Evolutionary conservation across 768 basidiomycete genomes (phyloP).

Genomic region (Phlebiopsis flavidoalba): DNA sequence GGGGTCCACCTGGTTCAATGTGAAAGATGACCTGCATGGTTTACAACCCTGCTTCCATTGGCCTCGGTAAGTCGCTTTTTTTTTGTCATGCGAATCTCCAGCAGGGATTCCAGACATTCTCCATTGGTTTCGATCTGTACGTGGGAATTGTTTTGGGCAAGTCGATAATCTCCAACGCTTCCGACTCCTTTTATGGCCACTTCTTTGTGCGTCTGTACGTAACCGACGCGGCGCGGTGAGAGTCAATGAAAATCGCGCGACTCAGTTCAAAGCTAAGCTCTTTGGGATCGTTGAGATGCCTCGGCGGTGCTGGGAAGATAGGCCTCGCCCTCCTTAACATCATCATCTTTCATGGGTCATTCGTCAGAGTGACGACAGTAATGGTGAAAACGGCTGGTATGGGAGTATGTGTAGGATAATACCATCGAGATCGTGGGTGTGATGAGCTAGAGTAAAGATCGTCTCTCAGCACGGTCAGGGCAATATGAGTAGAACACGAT

Average conservation of each 20-base stretch:
- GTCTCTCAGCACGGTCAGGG: not conserved
- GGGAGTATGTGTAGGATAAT: constrained; percentile 17
- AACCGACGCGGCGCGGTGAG: constrained; percentile 1
- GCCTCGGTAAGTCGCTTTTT: not conserved
- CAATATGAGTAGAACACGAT: not conserved
- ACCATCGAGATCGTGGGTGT: constrained; percentile 11
- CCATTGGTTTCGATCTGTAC: constrained; percentile 14
- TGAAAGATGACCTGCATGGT: not conserved
- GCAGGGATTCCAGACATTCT: constrained; percentile 15
- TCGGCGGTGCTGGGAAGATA: constrained; percentile 15
- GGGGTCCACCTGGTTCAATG: not conserved
- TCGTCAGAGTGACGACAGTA: constrained; percentile 13
- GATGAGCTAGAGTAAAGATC: constrained; percentile 6
- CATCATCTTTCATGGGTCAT: constrained; percentile 15
- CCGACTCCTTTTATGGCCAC: constrained; percentile 8
- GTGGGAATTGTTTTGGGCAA: not conserved
- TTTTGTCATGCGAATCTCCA: not conserved
- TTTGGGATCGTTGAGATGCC: not conserved
- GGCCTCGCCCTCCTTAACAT: constrained; percentile 4
- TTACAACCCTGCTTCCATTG: not conserved
- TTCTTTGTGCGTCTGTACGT: not conserved
- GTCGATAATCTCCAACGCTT: not conserved
- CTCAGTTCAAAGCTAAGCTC: constrained; percentile 12
- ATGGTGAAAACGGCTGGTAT: constrained; percentile 20
- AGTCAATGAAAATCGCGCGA: constrained; percentile 7